Base-by-base conservation (phyloP, 2,329 filamentous ascomycete genomes). In the Dendryphion nanum region DNA sequence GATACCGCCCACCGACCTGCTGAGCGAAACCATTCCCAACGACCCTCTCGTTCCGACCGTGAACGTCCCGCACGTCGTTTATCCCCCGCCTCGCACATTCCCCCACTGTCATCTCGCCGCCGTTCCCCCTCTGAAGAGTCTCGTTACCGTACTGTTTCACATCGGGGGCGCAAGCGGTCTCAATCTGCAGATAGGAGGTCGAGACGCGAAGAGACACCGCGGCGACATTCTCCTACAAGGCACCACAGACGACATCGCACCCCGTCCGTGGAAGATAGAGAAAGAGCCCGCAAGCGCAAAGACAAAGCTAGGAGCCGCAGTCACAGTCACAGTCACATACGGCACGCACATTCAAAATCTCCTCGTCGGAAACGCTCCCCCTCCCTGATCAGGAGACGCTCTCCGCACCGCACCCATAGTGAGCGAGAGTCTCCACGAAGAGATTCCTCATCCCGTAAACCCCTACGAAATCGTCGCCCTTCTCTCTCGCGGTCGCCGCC, bases 101-200 rank as follows among this genome's bases (percentile, higher is more conserved):
- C 58, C 21, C 33, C 47, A 1, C 40, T 50, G 6, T 38, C 59
- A 10, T 47, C 53, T 38, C 67, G 64, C 28, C 66, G 62, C 32
- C 67, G 66, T 39, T 72, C 69, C 23, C 64, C 54, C 12, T 72
- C 70, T 12, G 52, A 47, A 42, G 67, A 70, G 30, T 66, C 64
- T 19, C 52, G 59, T 36, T 66, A 68, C 46, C 50, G 57, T 37
- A 50, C 53, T 16, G 55, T 56, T 24, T 45, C 60, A 24, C 51
- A 52, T 34, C 53, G 59, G 39, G 44, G 44, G 33, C 55, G 63
- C 30, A 60, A 57, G 49, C 52, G 61, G 34, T 64, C 63, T 12
- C 16, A 38, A 32, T 57, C 62, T 18, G 55, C 57, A 18, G 59
- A 61, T 14, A 54, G 56, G 41, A 55, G 48, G 29, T 50, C 54